phyloP scores from a whole-genome alignment of 495 filamentous ascomycete species.

The Cryomyces minteri region DNA sequence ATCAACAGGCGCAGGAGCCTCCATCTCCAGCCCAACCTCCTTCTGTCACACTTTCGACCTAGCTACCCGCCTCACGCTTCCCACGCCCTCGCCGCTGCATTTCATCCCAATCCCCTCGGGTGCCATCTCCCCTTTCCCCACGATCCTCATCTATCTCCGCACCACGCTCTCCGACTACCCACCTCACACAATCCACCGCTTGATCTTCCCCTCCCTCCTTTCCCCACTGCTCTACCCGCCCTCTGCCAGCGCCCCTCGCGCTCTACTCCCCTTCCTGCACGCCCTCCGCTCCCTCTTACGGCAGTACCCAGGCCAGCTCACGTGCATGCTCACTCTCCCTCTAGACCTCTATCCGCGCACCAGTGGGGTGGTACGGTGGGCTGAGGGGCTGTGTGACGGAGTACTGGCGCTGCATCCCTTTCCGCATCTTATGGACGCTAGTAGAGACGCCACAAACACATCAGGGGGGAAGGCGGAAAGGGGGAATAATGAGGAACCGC shows the following conservation, averaged over 20 bases:
- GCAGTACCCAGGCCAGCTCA: constrained; percentile 42
- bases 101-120: constrained; percentile 30
- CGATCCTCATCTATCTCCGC: constrained; percentile 42
- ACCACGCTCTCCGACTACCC: constrained; percentile 36
- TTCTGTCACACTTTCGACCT: constrained; percentile 91
- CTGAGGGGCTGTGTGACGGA: constrained; percentile 69
- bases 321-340: constrained; percentile 60
- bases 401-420: constrained; percentile 81
- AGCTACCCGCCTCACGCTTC: constrained; percentile 57
- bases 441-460: constrained; percentile 28
- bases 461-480: constrained; percentile 25
- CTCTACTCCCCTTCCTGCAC: constrained; percentile 72
- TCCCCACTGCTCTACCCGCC: constrained; percentile 67
- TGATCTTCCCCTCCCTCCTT: constrained; percentile 68
- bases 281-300: constrained; percentile 56
- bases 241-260: constrained; percentile 41
- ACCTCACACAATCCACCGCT: constrained; percentile 49
- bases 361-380: constrained; percentile 68
- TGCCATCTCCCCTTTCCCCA: constrained; percentile 36
- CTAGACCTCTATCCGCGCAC: constrained; percentile 63
- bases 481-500: constrained; percentile 51
- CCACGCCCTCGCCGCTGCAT: constrained; percentile 31
- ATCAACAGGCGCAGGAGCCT: constrained; percentile 4
- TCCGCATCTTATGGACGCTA: constrained; percentile 38
- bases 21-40: background rate